Evolutionary conservation across 495 filamentous ascomycete species (phyloP), one percentile per base, ranked within the genome.

Genomic region (Penicillium canescens): DNA sequence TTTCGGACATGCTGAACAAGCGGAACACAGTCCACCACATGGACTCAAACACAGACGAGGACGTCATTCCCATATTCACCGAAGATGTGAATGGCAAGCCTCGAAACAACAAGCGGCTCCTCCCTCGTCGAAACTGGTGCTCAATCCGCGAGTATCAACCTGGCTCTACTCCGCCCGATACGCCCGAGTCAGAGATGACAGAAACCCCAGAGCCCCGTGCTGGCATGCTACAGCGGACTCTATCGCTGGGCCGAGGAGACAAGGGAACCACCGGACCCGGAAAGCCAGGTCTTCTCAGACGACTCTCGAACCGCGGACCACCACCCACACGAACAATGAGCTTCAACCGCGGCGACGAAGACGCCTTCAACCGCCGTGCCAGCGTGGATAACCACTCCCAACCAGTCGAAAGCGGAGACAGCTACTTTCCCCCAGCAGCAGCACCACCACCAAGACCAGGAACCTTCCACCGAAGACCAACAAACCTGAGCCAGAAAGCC

Each of bases 111-210:
- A 93, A 91, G 60, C 82, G 84, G 50, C 74, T 98, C n/a, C 79
- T 98, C 11, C 92, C 92, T 24, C 85, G 95, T 36, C 82, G 92
- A 26, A 97, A 97, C 61, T 97, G 91, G 89, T 96, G 91, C 70
- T 88, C 89, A 6, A 92, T 97, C 55, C 81, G 88, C 26, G 76
- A 85, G 61, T 96, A 93, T 63, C 74, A 82, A n/a, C 91, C 91
- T 3, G 90, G 78, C 16, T 68, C 63, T 39, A 93, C 88, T 0
- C 90, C 91, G n/a, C 85, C 83, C 2, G 75, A 76, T 2, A 87
- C 88, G 7, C 78, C 78, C 4, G 68, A 72, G 6, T 63, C 72
- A 2, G 64, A 68, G 41, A 46, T 60, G 26, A 57, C 59, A 39
- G 59, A 58, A 13, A 50, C 57, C 9, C 54, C 50, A 12, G 69